Evolutionary conservation across 805 yeast species (phyloP), one percentile per base, ranked within the genome.

Genomic region (Nakazawaea laoshanensis): DNA sequence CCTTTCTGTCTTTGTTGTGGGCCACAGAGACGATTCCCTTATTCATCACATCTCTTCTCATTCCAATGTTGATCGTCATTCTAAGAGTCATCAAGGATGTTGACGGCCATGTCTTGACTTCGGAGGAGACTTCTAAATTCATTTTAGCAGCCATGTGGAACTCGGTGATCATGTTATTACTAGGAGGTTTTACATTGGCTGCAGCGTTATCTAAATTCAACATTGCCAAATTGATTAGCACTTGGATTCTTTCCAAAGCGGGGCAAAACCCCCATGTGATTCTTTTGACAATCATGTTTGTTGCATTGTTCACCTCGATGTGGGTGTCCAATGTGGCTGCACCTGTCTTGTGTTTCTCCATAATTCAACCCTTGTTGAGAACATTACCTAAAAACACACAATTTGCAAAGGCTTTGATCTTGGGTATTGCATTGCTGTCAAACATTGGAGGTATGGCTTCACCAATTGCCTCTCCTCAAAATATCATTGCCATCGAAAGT

Each of bases 271-370:
- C 97, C 8, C 68, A 79, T 21, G 67, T 72, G 24, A 79, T 89
- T 15, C 60, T 88, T 22, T 57, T 88, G 27, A 73, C 89, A 4
- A 77, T 86, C 39, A 86, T 92, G 96, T 59, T 70, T 29, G 89
- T 89, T 20, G 84, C 96, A 0, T 63, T 88, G 24, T 75, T 89
- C 47, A 76, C 84, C 25, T 77, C 95, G 4, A 87, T 89, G 85
- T 88, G 95, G 94, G 92, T 89, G 24, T 81, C 94, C 17, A 89
- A 89, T 53, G 97, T 89, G 27, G 98, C 98, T 1, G 92, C 97
- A 1, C 98, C 98, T 0, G 96, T 89, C 3, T 66, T 89, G 35
- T 83, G 95, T 57, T 85, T 72, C 48, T 86, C 96, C 5, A 82
- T 89, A 41, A 78, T 89, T 38, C 96, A 88, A 55, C 96, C 97